Base-by-base conservation (phyloP, 2,329 filamentous ascomycete genomes). In the Colletotrichum filicis region DNA sequence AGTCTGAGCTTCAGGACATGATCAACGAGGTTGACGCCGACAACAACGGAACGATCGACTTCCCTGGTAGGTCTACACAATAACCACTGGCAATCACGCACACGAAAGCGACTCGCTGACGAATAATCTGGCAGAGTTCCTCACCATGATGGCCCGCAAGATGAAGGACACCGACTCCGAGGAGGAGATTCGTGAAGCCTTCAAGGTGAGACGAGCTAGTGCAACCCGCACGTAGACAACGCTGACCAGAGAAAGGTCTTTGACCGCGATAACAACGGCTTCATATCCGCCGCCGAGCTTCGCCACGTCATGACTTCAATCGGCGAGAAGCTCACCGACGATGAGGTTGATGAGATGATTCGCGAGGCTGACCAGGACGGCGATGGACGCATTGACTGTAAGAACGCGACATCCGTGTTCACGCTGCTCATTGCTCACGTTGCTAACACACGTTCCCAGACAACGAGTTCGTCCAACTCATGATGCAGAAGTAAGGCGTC, bases 101-200 rank as follows among this genome's bases (percentile, higher is more conserved):
- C 19, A 49, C 19, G 8, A 22, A n/a, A 49, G n/a, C 42, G 55
- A 19, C 53, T 68, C 68, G 76, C 80, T 83, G 74, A 82, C 78
- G 32, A n/a, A 26, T n/a, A 8, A 74, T 7, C 32, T 66, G 76
- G 26, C n/a, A 96, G 94, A 97, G 82, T 97, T 97, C 85, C 88
- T 97, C 74, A 97, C 94, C 76, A 97, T 97, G 94, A 97, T 97
- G 94, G 94, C 94, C 74, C 91, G 94, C 81, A 97, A 97, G 87
- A 97, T 97, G 94, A 96, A 96, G 89, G 94, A 96, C 80, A 97
- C 94, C 78, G 94, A 97, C 82, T 96, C 94, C 61, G 94, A 97
- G 85, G 94, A 97, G 86, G 94, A 97, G 83, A 97, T 97, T 78
- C 91, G 94, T 79, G 94, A 96, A 84, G 94, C 94, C 16, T 96